These are phyloP conservation scores for Helichrysum umbraculigerum DNA, from an alignment of 129 eudicot genomes.

Conservation along the genomic window DNA sequence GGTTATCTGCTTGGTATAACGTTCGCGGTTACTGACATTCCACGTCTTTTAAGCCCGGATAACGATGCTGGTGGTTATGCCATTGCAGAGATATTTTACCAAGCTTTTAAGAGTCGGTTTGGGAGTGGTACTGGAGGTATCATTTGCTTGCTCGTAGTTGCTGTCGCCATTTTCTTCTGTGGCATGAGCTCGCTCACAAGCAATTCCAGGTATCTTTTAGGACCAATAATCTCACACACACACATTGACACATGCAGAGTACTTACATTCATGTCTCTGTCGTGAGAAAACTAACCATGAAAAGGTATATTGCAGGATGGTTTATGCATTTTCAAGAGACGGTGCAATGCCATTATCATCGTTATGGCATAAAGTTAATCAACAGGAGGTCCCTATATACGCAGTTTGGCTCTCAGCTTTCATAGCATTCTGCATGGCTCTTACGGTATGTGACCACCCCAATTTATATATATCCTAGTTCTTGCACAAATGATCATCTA, in stretches of 20 bases:
- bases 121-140: constrained; percentile 92
- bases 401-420: constrained; percentile 94
- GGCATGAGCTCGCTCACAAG: constrained; percentile 98
- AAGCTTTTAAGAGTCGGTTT: constrained; percentile 73
- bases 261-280: not conserved
- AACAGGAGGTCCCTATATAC: constrained; percentile 83
- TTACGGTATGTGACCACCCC: constrained; percentile 58
- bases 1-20: constrained; percentile 94
- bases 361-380: constrained; percentile 87
- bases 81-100: constrained; percentile 89
- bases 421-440: constrained; percentile 95
- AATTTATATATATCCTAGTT: too few relatives aligned
- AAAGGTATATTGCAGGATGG: constrained; percentile 65
- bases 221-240: constrained; percentile 12
- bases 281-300: constrained; percentile 12
- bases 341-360: constrained; percentile 96
- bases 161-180: constrained; percentile 94
- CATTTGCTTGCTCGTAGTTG: constrained; percentile 74
- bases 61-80: constrained; percentile 98
- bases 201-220: constrained; percentile 75
- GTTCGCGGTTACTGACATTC: constrained; percentile 80
- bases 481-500: not conserved
- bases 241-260: not conserved
- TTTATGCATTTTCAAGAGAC: constrained; percentile 96
- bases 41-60: constrained; percentile 49